A percentile compares a stretch with the other conserved stretches of the same genome.
Evolutionary conservation across 495 filamentous ascomycete genomes (phyloP).

Genomic region (Mytilinidion resinicola): DNA sequence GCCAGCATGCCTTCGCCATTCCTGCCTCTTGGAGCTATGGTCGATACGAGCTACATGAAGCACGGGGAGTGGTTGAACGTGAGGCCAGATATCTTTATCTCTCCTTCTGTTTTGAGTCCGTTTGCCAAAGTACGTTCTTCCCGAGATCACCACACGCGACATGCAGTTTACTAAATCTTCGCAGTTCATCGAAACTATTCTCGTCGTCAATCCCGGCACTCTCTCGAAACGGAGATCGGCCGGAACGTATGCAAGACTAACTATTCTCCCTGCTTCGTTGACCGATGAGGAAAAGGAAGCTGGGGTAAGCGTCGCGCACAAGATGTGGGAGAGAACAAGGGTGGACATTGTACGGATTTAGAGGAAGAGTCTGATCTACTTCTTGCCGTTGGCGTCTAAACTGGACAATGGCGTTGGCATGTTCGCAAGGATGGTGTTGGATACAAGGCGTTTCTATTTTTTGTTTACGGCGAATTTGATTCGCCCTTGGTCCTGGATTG

Average conservation of each 20-base stretch:
- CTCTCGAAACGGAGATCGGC: constrained; percentile 74
- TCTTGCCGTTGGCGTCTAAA: no score
- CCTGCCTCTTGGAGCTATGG: constrained; percentile 55
- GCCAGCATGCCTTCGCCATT: constrained; percentile 42
- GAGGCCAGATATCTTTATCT: constrained; percentile 75
- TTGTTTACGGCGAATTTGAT: no score
- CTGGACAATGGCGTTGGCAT: no score
- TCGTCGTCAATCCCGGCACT: constrained; percentile 81
- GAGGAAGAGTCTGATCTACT: background rate
- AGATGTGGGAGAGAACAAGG: constrained; percentile 72
- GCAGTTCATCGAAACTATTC: constrained; percentile 76
- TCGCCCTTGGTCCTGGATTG: no score
- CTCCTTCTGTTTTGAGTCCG: constrained; percentile 73
- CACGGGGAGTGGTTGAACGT: constrained; percentile 84
- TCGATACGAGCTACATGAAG: constrained; percentile 82
- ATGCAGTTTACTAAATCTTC: constrained; percentile 9
- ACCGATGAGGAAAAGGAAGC: constrained; percentile 49
- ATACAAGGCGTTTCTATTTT: no score
- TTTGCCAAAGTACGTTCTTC: constrained; percentile 69
- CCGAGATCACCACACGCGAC: background rate
- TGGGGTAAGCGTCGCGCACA: constrained; percentile 58
- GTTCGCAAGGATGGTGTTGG: no score
- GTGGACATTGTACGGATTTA: constrained; percentile 74
- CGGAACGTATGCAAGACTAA: constrained; percentile 75
- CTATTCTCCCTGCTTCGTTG: constrained; percentile 56